These are phyloP conservation scores for Erythrophleum ivorense DNA, from an alignment of 331 rosid genomes.

Conservation along the genomic window DNA sequence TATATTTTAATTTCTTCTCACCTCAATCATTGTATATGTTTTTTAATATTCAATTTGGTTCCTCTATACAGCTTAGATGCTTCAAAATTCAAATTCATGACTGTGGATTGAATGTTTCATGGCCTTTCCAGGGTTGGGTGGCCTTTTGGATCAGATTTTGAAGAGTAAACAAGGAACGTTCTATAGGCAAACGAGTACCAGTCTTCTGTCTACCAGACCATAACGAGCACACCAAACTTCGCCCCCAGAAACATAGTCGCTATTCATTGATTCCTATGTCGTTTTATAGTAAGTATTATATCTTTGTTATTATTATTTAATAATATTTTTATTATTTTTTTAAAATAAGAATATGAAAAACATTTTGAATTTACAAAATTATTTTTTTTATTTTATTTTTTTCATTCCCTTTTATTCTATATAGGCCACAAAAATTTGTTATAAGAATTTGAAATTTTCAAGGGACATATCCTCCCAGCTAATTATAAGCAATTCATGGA, in stretches of 20 bases:
- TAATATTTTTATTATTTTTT: too few relatives aligned
- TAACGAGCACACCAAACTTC: background rate
- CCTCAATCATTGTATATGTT: background rate
- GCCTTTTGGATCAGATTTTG: background rate
- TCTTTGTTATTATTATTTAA: too few relatives aligned
- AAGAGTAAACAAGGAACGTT: background rate
- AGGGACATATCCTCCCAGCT: background rate
- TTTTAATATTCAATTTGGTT: background rate
- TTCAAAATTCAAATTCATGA: background rate
- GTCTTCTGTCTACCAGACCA: background rate
- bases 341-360: too few relatives aligned
- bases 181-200: background rate
- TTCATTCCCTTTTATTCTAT: too few relatives aligned
- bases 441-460: background rate
- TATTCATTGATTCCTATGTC: background rate
- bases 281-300: too few relatives aligned
- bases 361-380: too few relatives aligned
- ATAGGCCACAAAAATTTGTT: background rate
- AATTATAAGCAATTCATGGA: background rate
- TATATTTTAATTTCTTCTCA: background rate
- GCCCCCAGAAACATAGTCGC: background rate
- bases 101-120: background rate
- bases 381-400: too few relatives aligned
- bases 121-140: background rate
- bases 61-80: background rate